Evolutionary conservation across 106 monocot genomes (phyloP), one percentile per base, ranked within the genome.

Genomic region (Platanthera guangdongensis): DNA sequence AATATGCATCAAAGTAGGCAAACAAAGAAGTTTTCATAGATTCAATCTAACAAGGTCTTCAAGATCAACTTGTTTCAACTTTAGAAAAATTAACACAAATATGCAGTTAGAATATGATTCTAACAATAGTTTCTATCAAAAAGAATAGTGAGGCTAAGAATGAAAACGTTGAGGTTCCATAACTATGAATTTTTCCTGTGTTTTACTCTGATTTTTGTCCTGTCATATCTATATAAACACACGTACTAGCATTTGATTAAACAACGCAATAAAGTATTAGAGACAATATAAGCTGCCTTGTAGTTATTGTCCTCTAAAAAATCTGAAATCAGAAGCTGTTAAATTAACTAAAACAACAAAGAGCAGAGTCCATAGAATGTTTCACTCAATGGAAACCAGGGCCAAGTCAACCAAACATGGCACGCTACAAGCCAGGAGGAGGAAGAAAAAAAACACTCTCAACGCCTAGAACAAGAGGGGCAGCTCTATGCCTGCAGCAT

Each of bases 261-360:
- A 65, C 9, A 32, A 65, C 28, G 30, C 6, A 65, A 59, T 21
- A 16, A 59, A 59, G 59, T 19, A 59, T 19, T 21, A 1, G 19
- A 8, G 5, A 59, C 4, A 18, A 59, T 8, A 59, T 59, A 16
- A 18, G n/a, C 59, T 59, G 21, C 18, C 18, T 59, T 59, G n/a
- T 59, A 39, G 39, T 39, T 39, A 39, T 39, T 39, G n/a, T 59
- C 21, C 19, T 59, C 59, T 6, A 70, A 48, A 15, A 70, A 62
- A 79, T 73, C 9, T 12, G 72, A 80, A 80, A 74, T 39, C 65
- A 65, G 52, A 67, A 67, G 46, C 74, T 8, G 80, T 75, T 75
- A 80, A 65, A 75, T 80, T 80, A 80, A 80, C 53, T 74, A 74
- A 74, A 75, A 18, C 28, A 74, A 51, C 74, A 15, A 8, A 19